Evolutionary conservation across 768 basidiomycete species (phyloP).

Genomic region (Lactarius pseudohatsudake): DNA sequence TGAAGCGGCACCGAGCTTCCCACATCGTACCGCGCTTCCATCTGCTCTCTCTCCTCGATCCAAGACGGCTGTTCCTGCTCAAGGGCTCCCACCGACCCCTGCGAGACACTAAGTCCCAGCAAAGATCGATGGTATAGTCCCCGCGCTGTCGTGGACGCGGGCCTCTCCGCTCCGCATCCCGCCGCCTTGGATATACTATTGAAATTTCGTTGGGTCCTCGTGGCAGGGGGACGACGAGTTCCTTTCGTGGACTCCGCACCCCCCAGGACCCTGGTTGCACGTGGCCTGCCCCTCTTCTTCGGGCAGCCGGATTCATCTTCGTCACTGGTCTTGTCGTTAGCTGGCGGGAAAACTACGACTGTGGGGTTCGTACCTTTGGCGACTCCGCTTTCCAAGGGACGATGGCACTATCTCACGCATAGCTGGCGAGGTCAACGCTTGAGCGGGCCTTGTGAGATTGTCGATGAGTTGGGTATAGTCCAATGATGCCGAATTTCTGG

Average conservation of each 20-base stretch:
- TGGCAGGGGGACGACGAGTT: neutral
- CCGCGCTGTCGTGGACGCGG: neutral
- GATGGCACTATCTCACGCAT: too few species aligned
- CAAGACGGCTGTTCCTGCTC: too few species aligned
- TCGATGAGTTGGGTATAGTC: too few species aligned
- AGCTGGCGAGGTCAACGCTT: too few species aligned
- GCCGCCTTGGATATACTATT: neutral
- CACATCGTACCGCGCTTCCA: neutral
- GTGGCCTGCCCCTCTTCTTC: neutral
- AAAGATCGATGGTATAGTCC: neutral
- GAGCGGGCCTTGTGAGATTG: too few species aligned
- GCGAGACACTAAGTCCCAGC: neutral
- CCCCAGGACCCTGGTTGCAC: neutral
- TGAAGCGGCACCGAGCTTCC: neutral
- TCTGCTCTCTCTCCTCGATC: neutral
- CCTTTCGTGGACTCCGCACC: neutral
- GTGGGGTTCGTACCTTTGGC: too few species aligned
- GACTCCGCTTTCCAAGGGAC: too few species aligned
- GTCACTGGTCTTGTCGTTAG: neutral
- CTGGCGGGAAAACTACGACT: fast-evolving
- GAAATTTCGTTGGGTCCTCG: neutral
- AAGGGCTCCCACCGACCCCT: too few species aligned
- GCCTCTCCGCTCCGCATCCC: neutral
- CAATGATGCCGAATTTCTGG: too few species aligned
- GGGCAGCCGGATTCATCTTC: neutral